Base-by-base conservation (phyloP, 2,329 filamentous ascomycete genomes). In the Pseudopyrenochaeta lycopersici region DNA sequence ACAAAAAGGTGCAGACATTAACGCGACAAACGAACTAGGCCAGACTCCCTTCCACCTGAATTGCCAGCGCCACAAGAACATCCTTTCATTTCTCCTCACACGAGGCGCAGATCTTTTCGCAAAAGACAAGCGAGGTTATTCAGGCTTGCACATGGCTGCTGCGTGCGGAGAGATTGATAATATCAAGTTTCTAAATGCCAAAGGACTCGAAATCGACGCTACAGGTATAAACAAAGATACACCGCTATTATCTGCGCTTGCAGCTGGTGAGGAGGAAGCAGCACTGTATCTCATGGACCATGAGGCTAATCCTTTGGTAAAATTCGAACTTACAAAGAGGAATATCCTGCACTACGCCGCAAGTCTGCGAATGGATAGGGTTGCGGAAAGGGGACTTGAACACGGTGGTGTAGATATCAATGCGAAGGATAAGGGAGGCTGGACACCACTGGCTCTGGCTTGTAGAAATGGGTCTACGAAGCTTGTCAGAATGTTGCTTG, bases 1-100 rank as follows among this genome's bases (percentile, higher is more conserved):
- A 90, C 18, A 96, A 80, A 17, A 84, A 82, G 17, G 81, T n/a
- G 52, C 52, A 14, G 43, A 63, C 43, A 52, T 67, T 15, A 56
- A 67, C 33, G 45, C 52, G 5, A 44, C 15, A 2, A 48, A 58
- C 33, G 27, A 46, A 9, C 42, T 41, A 21, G 60, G 60, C 6
- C 40, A 49, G 9, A 64, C 62, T 1, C 63, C 65, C 5, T 55
- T 68, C 33, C 50, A 66, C 3, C 5, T 62, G 1, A 56, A 58
- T 7, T 60, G 58, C 39, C 47, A 61, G 23, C 48, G 46, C 11
- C n/a, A 35, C 2, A 30, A 45, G 2, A 40, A 42, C 1, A 53
- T 64, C 46, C 33, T 62, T 1, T 20, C 40, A 3, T 33, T 53
- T 14, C 46, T 67, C 18, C 15, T 59, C 2, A 23, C 50, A 14